phyloP scores from a whole-genome alignment of 371 early-diverging fungal species.

The Paramicrosporidium saccamoebae region DNA sequence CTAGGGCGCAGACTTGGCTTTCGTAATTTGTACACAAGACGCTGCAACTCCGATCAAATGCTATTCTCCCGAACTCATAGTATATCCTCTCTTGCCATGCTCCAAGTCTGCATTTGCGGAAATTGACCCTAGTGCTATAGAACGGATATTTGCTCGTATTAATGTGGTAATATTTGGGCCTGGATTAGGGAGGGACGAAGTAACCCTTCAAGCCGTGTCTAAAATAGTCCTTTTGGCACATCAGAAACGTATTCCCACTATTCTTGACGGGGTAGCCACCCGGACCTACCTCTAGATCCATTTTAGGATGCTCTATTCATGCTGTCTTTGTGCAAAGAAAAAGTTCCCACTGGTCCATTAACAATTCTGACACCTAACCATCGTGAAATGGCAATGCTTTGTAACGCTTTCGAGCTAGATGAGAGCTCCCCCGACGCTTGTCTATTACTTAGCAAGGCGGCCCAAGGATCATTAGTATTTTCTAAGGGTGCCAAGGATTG shows the following conservation, averaged over 20 bases:
- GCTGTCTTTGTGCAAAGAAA: too few species aligned
- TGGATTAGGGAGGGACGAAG: slow-evolving; percentile 40
- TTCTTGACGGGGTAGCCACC: slow-evolving; percentile 78
- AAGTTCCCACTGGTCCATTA: too few species aligned
- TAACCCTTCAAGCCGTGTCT: slow-evolving; percentile 18
- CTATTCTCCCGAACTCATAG: slow-evolving; percentile 26
- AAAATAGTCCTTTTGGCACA: slow-evolving; percentile 20
- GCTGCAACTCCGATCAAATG: slow-evolving; percentile 42
- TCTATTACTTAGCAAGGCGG: background rate
- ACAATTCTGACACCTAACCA: slow-evolving; percentile 78
- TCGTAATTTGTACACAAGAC: slow-evolving; percentile 50
- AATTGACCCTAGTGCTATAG: slow-evolving; percentile 11
- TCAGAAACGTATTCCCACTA: slow-evolving; percentile 22
- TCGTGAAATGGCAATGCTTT: slow-evolving; percentile 46
- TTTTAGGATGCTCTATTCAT: too few species aligned
- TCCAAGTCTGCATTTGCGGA: slow-evolving; percentile 3
- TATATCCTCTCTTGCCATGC: slow-evolving; percentile 13
- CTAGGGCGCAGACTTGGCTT: slow-evolving; percentile 64
- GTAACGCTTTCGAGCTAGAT: slow-evolving; percentile 7
- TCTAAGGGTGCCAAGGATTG: too few species aligned
- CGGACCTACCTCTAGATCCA: too few species aligned
- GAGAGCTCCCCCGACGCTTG: background rate
- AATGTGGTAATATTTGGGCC: slow-evolving; percentile 72
- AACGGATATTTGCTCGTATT: slow-evolving; percentile 18
- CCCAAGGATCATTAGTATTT: too few species aligned